Evolutionary conservation across 2,329 filamentous ascomycete genomes (phyloP).

Genomic region (Furcasterigmium sp.): DNA sequence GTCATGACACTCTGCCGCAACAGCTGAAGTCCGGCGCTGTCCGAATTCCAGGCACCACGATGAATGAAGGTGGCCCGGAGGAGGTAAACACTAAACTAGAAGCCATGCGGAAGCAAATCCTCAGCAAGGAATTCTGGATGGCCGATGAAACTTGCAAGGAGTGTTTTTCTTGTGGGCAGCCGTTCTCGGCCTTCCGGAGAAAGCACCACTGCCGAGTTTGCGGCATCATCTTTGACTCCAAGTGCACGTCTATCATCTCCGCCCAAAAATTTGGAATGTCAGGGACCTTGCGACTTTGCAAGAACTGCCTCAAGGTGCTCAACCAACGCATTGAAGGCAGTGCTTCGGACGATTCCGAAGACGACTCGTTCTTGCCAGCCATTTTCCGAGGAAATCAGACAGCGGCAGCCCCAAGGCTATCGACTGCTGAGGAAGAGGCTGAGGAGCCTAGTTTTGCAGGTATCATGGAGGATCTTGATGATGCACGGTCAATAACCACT

Average conservation of each 20-base stretch:
- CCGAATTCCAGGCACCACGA: conserved; percentile 51
- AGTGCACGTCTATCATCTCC: conserved; percentile 88
- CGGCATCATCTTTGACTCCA: conserved; percentile 97
- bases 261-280: conserved; percentile 83
- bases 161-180: conserved; percentile 85
- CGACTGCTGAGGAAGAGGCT: conserved; percentile 29
- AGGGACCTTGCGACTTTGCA: conserved; percentile 83
- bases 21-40: conserved; percentile 39
- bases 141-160: conserved; percentile 97
- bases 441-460: conserved; percentile 34
- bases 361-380: conserved; percentile 63
- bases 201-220: conserved; percentile 96
- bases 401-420: conserved; percentile 31
- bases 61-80: conserved; percentile 51
- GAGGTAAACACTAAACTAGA: conserved; percentile 56
- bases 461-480: conserved; percentile 37
- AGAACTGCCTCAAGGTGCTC: conserved; percentile 86
- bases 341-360: conserved; percentile 78
- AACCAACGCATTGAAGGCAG: conserved; percentile 78
- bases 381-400: conserved; percentile 53
- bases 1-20: conserved; percentile 37
- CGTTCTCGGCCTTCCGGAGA: conserved; percentile 87
- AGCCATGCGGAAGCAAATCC: conserved; percentile 76
- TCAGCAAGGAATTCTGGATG: conserved; percentile 99
- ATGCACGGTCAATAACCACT: conserved; percentile 52